These are phyloP conservation scores for Omphalotus guepiniiformis DNA, from an alignment of 768 basidiomycete genomes.

Conservation along the genomic window DNA sequence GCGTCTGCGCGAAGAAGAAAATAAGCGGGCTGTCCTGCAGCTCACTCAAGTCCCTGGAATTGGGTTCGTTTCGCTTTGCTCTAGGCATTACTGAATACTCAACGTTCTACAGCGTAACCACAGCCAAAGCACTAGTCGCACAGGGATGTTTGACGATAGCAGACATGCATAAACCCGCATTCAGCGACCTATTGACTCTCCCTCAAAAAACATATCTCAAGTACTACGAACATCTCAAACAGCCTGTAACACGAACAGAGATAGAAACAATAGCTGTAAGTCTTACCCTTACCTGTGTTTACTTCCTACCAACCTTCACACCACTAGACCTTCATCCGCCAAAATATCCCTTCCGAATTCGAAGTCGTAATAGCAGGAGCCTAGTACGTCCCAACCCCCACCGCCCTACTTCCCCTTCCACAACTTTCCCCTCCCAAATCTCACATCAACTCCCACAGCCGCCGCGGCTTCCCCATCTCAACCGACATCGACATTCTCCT, in stretches of 20 bases:
- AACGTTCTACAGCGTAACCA: background rate
- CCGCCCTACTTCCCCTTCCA: too few species aligned
- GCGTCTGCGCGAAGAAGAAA: background rate
- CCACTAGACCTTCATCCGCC: too few species aligned
- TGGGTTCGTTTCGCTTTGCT: background rate
- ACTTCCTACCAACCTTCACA: too few species aligned
- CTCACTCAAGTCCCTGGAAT: constrained; percentile 1
- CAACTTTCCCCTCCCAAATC: too few species aligned
- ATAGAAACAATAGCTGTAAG: background rate
- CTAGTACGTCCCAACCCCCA: too few species aligned
- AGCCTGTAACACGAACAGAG: constrained; percentile 1
- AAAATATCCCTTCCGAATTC: constrained; percentile 3
- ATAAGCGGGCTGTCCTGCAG: background rate
- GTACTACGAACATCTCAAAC: background rate
- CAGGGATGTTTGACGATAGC: background rate
- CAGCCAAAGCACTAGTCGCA: background rate
- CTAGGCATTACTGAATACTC: background rate
- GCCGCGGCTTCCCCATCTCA: constrained; percentile 10
- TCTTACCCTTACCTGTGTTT: too few species aligned
- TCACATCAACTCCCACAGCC: too few species aligned
- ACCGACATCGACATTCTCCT: constrained; percentile 23
- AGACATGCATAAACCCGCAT: background rate
- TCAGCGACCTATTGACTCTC: background rate
- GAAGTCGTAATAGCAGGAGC: background rate
- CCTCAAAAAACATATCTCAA: background rate